Conservation (phyloP, 192 early-diverging fungal genomes). For the Lobosporangium transversale region DNA sequence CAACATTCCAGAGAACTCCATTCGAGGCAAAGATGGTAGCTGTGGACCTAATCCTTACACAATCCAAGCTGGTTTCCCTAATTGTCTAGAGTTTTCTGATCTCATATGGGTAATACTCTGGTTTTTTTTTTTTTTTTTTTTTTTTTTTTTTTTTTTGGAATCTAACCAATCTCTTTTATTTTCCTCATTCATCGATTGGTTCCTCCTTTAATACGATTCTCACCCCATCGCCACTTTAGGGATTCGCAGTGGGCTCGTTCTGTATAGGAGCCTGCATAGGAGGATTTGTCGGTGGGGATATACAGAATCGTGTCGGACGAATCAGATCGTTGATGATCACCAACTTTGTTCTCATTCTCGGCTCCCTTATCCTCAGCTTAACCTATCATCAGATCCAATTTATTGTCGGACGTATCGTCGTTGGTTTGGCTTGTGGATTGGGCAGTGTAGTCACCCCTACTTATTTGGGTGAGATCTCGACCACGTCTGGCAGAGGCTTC, state of each 20-base stretch:
- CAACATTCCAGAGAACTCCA: conserved; percentile 53
- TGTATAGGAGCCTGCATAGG: conserved; percentile 67
- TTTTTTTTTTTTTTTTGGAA: neutral
- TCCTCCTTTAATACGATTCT: neutral
- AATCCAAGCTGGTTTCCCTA: conserved; percentile 29
- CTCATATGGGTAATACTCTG: conserved; percentile 25
- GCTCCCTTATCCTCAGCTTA: conserved; percentile 68
- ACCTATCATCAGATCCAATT: conserved; percentile 69
- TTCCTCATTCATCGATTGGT: too few relatives aligned
- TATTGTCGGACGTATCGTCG: conserved; percentile 73
- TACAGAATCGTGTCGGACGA: conserved; percentile 62
- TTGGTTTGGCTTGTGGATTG: conserved; percentile 79
- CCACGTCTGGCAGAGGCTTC: conserved; percentile 67
- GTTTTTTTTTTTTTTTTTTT: neutral
- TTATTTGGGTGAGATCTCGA: conserved; percentile 84
- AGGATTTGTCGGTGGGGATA: conserved; percentile 57
- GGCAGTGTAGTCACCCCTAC: conserved; percentile 63
- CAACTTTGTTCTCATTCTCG: conserved; percentile 70
- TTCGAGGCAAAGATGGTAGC: conserved; percentile 15
- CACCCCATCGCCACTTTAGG: conserved; percentile 7
- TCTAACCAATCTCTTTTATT: too few relatives aligned
- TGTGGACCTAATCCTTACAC: conserved; percentile 20
- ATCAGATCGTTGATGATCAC: conserved; percentile 65
- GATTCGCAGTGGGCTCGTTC: conserved; percentile 56
- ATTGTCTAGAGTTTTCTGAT: conserved; percentile 37